These are phyloP conservation scores for Leccinum olivaceopallidum DNA, from an alignment of 768 basidiomycete genomes.

Conservation along the genomic window DNA sequence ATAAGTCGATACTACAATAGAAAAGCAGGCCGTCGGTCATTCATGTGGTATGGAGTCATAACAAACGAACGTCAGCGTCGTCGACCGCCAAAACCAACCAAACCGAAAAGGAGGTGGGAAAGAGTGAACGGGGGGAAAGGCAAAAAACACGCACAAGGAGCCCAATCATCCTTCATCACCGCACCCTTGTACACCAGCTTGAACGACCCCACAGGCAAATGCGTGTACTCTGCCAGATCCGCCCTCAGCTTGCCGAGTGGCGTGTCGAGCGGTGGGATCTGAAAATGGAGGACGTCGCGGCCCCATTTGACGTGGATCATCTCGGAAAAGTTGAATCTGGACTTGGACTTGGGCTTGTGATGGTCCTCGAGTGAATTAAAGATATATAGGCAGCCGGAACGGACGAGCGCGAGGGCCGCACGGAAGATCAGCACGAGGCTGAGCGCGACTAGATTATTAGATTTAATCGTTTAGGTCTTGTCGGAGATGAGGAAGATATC, in stretches of 20 bases:
- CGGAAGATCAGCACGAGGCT: conserved; percentile 37
- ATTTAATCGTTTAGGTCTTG: conserved; percentile 3
- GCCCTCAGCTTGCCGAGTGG: conserved; percentile 58
- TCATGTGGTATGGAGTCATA: neutral
- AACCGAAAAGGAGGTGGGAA: neutral
- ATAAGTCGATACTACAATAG: conserved; percentile 65
- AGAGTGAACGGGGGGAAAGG: neutral
- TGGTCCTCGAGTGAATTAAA: conserved; percentile 22
- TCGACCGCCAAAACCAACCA: neutral
- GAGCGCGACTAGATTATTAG: conserved; percentile 25
- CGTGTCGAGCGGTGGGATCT: conserved; percentile 58
- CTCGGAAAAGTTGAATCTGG: neutral
- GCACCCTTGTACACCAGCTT: conserved; percentile 91
- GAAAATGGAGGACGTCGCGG: conserved; percentile 49
- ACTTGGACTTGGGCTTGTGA: neutral
- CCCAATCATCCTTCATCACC: conserved; percentile 81
- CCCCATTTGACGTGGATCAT: conserved; percentile 52
- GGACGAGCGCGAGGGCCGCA: conserved; percentile 23
- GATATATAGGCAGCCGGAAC: conserved; percentile 7
- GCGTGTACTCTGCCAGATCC: conserved; percentile 71
- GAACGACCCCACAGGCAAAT: conserved; percentile 67
- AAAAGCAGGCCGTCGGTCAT: neutral
- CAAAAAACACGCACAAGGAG: conserved; percentile 49
- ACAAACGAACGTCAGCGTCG: neutral
- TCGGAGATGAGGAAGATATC: neutral